Percentiles rank a stretch among this genome's conserved stretches.
Evolutionary conservation across 1,139 yeast genomes (phyloP).

Genomic region (Blastobotrys ciferrii): DNA sequence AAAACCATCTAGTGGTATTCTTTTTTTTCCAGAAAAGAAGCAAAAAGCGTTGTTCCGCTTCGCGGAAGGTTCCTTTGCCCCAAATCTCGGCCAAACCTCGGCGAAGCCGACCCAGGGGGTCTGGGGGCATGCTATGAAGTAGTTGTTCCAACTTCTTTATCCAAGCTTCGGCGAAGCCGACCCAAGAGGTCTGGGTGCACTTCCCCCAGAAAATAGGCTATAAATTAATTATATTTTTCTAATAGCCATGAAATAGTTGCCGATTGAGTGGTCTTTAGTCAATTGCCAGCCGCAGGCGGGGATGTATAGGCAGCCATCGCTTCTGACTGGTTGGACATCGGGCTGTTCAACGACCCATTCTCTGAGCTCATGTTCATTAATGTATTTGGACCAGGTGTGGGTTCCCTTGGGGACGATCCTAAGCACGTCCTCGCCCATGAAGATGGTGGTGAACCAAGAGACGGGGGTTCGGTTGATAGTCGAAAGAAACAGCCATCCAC

Average conservation of each 20-base stretch:
- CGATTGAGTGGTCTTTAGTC: conserved; percentile 55
- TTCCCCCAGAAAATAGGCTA: no score
- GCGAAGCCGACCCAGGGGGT: no score
- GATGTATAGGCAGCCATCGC: conserved; percentile 77
- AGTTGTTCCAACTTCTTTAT: no score
- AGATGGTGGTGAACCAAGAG: conserved; percentile 92
- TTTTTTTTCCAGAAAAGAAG: no score
- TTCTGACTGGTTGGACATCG: conserved; percentile 56
- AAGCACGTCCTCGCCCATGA: conserved; percentile 80
- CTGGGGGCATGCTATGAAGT: no score
- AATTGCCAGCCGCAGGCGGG: conserved; percentile 86
- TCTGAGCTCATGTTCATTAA: conserved; percentile 68
- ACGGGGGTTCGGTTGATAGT: conserved; percentile 87
- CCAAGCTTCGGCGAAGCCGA: no score
- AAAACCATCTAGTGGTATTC: no score
- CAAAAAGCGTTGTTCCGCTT: no score
- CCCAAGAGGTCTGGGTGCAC: no score
- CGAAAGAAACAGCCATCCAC: conserved; percentile 83
- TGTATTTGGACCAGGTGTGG: conserved; percentile 82
- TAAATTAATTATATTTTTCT: conserved; percentile 6
- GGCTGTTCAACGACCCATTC: conserved; percentile 57
- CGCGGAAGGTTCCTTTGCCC: no score
- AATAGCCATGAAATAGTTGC: conserved; percentile 89
- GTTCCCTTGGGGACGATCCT: conserved; percentile 89
- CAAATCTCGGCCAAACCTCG: no score